Conservation (phyloP, 768 basidiomycete species). For the Macrolepiota fuliginosa region DNA sequence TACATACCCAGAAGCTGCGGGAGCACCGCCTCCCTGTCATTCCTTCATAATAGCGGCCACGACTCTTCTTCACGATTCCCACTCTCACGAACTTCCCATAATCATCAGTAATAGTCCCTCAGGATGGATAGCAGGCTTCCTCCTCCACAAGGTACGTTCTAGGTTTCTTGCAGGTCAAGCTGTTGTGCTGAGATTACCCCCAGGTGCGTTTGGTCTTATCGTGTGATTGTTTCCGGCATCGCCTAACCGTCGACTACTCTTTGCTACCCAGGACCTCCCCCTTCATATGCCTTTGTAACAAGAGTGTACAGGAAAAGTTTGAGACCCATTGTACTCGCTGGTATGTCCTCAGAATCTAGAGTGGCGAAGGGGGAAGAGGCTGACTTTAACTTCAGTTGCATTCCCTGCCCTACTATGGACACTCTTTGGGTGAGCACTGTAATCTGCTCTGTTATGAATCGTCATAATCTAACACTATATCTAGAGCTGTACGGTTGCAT, state of each 20-base stretch:
- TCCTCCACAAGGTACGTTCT: conserved; percentile 36
- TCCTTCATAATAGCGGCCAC: conserved; percentile 2
- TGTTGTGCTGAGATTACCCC: neutral
- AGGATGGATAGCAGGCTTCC: conserved; percentile 37
- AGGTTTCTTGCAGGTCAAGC: neutral
- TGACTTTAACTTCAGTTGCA: conserved; percentile 28
- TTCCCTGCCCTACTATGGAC: conserved; percentile 56
- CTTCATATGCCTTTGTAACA: conserved; percentile 58
- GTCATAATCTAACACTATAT: neutral
- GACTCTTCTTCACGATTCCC: neutral
- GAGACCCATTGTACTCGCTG: conserved; percentile 55
- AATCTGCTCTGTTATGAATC: neutral
- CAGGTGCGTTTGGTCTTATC: neutral
- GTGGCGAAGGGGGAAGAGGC: neutral
- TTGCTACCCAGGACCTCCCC: conserved; percentile 40
- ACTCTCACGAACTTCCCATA: neutral
- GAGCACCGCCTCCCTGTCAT: conserved; percentile 8
- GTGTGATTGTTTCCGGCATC: neutral
- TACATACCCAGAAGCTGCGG: neutral
- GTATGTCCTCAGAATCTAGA: conserved; percentile 23
- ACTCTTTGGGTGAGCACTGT: conserved; percentile 54
- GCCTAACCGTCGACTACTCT: neutral
- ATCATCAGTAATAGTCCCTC: neutral
- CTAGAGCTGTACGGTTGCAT: conserved; percentile 29
- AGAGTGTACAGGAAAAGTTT: conserved; percentile 56